Base-by-base conservation (phyloP, 2,329 filamentous ascomycete species). In the Fusarium robinianum region DNA sequence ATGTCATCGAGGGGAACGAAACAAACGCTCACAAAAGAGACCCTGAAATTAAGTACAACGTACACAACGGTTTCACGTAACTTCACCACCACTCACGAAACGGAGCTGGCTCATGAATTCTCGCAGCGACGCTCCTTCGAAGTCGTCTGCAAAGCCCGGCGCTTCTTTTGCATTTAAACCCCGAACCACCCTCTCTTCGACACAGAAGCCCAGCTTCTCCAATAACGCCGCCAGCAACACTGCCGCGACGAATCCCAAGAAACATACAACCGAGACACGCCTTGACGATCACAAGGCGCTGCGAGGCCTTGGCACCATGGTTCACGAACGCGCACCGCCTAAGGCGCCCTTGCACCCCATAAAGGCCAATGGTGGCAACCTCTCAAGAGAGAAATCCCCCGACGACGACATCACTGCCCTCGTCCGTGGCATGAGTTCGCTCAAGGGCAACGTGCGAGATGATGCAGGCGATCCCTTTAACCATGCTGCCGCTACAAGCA, bases 281-380 rank as follows among this genome's bases (percentile, higher is more conserved):
- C 41, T 44, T 17, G 17, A 35, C 19, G 26, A 51, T 16, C 52
- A 23, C 11, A 48, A 37, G 18, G 48, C 46, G 19, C 53, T 62
- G 21, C 33, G 37, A 46, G 43, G 53, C 19, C 40, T 61, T 12
- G 39, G 37, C 53, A 56, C 37, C 54, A 78, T 77, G 75, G 76
- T 70, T 55, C 74, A 69, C 60, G 77, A 70, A 67, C 73, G 63
- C 55, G 75, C 58, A 60, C 75, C 62, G 47, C 72, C 67, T 50
- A 76, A 69, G 72, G 69, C 58, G 62, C 73, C 66, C 23, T 63
- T 60, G 60, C 73, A 59, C 59, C 68, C 76, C 12, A 63, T 63
- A 32, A 61, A 61, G n/a, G 59, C 59, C 17, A 67, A 63, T 45
- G 55, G 62, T 41, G 63, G 63, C 16, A 54, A 47, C 33, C 21